A percentile compares a stretch with the other conserved stretches of the same genome.
phyloP scores from a whole-genome alignment of 75 land plant genomes.

The Cunninghamia lanceolata region DNA sequence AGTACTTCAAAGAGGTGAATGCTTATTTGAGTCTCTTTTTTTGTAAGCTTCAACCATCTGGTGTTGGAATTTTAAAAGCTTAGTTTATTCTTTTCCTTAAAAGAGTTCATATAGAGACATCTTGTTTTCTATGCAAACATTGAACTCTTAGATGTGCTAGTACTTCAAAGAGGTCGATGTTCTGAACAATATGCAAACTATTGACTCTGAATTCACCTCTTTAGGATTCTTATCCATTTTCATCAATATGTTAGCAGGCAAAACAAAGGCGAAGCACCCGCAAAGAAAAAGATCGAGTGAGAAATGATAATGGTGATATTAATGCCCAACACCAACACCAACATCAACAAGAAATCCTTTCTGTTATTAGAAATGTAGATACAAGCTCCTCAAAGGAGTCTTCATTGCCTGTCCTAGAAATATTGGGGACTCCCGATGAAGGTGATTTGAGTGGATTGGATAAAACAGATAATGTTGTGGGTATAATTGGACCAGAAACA shows the following conservation, averaged over 20 bases:
- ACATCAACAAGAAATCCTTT: slow-evolving; percentile 11
- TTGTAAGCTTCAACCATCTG: background rate
- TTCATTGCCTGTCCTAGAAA: slow-evolving; percentile 28
- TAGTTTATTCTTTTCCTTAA: background rate
- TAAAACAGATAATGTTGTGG: slow-evolving; percentile 54
- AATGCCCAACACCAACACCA: slow-evolving; percentile 22
- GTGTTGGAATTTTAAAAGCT: background rate
- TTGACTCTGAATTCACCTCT: background rate
- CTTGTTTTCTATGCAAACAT: background rate
- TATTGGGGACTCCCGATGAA: slow-evolving; percentile 44
- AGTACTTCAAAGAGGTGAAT: too few species aligned
- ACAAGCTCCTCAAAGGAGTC: slow-evolving; percentile 14
- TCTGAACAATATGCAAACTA: background rate
- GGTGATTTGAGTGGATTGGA: slow-evolving; percentile 77
- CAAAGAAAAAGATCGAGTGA: slow-evolving; percentile 82
- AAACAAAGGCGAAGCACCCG: slow-evolving; percentile 83
- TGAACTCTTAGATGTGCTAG: background rate
- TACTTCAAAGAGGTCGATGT: background rate
- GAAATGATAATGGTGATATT: slow-evolving; percentile 46
- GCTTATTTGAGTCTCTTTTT: background rate
- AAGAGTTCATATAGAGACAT: background rate
- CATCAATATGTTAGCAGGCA: slow-evolving; percentile 36
- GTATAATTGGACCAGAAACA: slow-evolving; percentile 46
- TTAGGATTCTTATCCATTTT: background rate
- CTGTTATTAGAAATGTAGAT: slow-evolving; percentile 14